These are phyloP conservation scores for Domatiomyces catenatus DNA, from an alignment of 2,329 filamentous ascomycete species.

Conservation along the genomic window DNA sequence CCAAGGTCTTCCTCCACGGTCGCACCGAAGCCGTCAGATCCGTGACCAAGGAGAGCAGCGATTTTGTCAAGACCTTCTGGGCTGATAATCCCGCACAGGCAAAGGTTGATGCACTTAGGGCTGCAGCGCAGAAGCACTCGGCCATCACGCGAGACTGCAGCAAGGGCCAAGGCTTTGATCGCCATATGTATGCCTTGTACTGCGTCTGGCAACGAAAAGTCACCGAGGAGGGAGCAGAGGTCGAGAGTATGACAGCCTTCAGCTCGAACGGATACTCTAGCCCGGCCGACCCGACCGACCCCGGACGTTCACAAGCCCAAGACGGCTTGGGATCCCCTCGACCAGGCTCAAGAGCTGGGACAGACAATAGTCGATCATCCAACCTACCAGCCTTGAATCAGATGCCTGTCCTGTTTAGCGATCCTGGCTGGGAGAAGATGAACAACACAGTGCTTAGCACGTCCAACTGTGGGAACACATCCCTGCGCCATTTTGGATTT, in stretches of 20 bases:
- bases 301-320: slow-evolving; percentile 17
- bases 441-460: slow-evolving; percentile 91
- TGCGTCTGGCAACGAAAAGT: slow-evolving; percentile 86
- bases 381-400: slow-evolving; percentile 25
- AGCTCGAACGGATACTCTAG: slow-evolving; percentile 51
- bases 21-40: slow-evolving; percentile 85
- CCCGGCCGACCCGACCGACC: slow-evolving; percentile 26
- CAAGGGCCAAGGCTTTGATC: slow-evolving; percentile 79
- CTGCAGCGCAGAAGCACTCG: slow-evolving; percentile 71
- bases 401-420: slow-evolving; percentile 70
- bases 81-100: slow-evolving; percentile 66
- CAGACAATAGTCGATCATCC: slow-evolving; percentile 22
- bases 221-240: slow-evolving; percentile 50
- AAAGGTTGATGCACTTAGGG: slow-evolving; percentile 73
- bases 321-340: slow-evolving; percentile 19
- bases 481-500: slow-evolving; percentile 88
- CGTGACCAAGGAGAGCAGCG: slow-evolving; percentile 63
- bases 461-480: slow-evolving; percentile 97
- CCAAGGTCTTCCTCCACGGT: slow-evolving; percentile 81
- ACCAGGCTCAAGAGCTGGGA: slow-evolving; percentile 31
- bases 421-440: slow-evolving; percentile 82
- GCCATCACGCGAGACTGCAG: slow-evolving; percentile 68
- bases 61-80: slow-evolving; percentile 91
- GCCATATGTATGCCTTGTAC: slow-evolving; percentile 85
- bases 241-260: slow-evolving; percentile 34